Conservation (phyloP, 2,329 filamentous ascomycete species). For the Hypoxylon sp. region DNA sequence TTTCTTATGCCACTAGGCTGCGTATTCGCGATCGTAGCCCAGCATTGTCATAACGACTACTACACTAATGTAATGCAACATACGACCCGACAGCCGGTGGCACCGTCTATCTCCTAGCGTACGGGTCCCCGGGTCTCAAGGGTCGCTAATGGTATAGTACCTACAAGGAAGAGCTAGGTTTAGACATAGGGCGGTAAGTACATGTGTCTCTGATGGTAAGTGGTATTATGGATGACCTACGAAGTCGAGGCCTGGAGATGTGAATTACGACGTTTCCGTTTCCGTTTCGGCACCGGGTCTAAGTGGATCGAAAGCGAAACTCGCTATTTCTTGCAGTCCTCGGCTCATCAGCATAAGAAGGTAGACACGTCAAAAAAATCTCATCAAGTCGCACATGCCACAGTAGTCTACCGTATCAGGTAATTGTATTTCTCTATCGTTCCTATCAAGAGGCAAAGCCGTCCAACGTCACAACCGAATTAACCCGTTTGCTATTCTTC, state of each 20-base stretch:
- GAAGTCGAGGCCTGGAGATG: slow-evolving; percentile 10
- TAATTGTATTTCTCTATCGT: not conserved
- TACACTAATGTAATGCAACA: slow-evolving; percentile 17
- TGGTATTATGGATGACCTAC: slow-evolving; percentile 4
- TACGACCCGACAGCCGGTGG: slow-evolving; percentile 19
- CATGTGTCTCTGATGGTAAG: not conserved
- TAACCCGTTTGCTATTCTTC: slow-evolving; percentile 8
- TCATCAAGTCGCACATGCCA: slow-evolving; percentile 19
- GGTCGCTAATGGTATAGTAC: slow-evolving; percentile 6
- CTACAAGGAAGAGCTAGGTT: slow-evolving; percentile 2
- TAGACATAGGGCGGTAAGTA: slow-evolving; percentile 1
- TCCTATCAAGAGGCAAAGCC: not conserved
- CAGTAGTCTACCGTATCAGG: not conserved
- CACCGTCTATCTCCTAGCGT: slow-evolving; percentile 16
- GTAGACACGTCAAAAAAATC: slow-evolving; percentile 14
- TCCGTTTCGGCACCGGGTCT: slow-evolving; percentile 22
- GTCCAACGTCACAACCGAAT: slow-evolving; percentile 1
- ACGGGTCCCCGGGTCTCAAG: slow-evolving; percentile 10
- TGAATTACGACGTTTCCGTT: slow-evolving; percentile 14
- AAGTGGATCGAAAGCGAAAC: slow-evolving; percentile 28
- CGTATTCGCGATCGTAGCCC: not conserved
- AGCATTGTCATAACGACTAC: not conserved
- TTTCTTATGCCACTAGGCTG: too few species aligned
- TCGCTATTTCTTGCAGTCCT: slow-evolving; percentile 3
- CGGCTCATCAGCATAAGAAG: slow-evolving; percentile 11